These are phyloP conservation scores for Emericellopsis terricola DNA, from an alignment of 495 filamentous ascomycete genomes.

Conservation along the genomic window DNA sequence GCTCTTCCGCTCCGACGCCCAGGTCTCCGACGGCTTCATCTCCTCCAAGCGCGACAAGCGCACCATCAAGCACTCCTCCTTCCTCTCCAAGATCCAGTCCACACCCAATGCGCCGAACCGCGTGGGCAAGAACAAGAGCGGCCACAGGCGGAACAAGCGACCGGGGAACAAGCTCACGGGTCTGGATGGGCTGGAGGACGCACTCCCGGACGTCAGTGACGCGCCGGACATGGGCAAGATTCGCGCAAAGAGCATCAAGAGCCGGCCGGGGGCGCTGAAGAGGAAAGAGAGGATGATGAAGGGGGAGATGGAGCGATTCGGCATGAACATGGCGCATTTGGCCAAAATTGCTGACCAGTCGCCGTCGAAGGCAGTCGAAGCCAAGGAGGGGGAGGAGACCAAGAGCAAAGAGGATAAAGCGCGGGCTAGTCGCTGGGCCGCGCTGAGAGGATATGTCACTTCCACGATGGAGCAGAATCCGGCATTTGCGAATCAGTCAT, in stretches of 20 bases:
- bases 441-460: constrained; percentile 48
- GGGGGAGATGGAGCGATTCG: constrained; percentile 67
- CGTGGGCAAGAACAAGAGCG: constrained; percentile 6
- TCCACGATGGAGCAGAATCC: constrained; percentile 60
- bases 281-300: constrained; percentile 60
- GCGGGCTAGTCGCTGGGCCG: constrained; percentile 47
- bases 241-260: constrained; percentile 50
- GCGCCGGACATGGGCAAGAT: constrained; percentile 30
- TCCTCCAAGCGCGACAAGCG: constrained; percentile 64
- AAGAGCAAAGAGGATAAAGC: too few species aligned
- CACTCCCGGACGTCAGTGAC: constrained; percentile 42
- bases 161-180: constrained; percentile 59
- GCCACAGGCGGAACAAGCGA: constrained; percentile 37
- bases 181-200: constrained; percentile 59
- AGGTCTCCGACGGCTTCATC: constrained; percentile 27
- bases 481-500: constrained; percentile 26
- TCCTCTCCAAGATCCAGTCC: constrained; percentile 61
- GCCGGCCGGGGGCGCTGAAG: constrained; percentile 64
- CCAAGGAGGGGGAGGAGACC: too few species aligned
- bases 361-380: neutral
- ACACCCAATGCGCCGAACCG: constrained; percentile 16
- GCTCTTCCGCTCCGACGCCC: constrained; percentile 20
- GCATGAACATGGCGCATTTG: constrained; percentile 55
- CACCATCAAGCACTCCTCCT: constrained; percentile 52
- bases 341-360: constrained; percentile 24